Percentiles rank a stretch among this genome's conserved stretches.
Evolutionary conservation across 2,329 filamentous ascomycete species (phyloP).

Genomic region (Microcyclosporella mali): DNA sequence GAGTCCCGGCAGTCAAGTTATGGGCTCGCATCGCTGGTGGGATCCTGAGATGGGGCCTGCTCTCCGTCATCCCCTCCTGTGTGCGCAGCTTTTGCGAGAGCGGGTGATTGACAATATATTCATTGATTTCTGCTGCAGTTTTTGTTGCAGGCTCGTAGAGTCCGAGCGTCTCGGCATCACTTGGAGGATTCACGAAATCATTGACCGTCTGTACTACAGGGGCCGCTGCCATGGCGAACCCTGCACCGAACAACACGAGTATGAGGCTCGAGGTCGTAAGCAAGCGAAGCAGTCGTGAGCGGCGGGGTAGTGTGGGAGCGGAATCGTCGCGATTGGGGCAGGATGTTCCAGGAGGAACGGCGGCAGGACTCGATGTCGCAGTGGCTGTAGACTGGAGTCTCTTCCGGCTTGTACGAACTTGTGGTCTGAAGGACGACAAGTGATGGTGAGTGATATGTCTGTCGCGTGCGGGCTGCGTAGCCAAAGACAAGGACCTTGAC

Average conservation of each 20-base stretch:
- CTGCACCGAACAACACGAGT: slow-evolving; percentile 45
- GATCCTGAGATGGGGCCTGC: slow-evolving; percentile 81
- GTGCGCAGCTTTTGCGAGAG: slow-evolving; percentile 63
- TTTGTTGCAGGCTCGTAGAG: slow-evolving; percentile 57
- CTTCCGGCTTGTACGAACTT: slow-evolving; percentile 5
- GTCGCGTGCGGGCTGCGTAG: slow-evolving; percentile 14
- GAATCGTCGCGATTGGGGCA: neutral
- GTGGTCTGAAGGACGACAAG: slow-evolving; percentile 12
- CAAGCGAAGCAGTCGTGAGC: slow-evolving; percentile 8
- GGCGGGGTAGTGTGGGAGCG: slow-evolving; percentile 1
- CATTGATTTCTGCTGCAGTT: slow-evolving; percentile 55
- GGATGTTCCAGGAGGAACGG: slow-evolving; percentile 1
- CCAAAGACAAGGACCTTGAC: slow-evolving; percentile 12
- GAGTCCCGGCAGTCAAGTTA: slow-evolving; percentile 75
- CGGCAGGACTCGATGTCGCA: slow-evolving; percentile 1
- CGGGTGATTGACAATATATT: slow-evolving; percentile 68
- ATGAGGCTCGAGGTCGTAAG: slow-evolving; percentile 42
- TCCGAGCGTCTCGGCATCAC: slow-evolving; percentile 66
- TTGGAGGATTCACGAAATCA: slow-evolving; percentile 49
- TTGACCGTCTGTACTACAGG: slow-evolving; percentile 48
- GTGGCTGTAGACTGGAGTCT: slow-evolving; percentile 11
- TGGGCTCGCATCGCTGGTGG: slow-evolving; percentile 62
- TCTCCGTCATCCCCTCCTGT: slow-evolving; percentile 63
- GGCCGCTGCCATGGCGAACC: slow-evolving; percentile 53
- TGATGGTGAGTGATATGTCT: slow-evolving; percentile 7